These are phyloP conservation scores for Pleurotus pulmonarius DNA, from an alignment of 768 basidiomycete species.

Conservation along the genomic window DNA sequence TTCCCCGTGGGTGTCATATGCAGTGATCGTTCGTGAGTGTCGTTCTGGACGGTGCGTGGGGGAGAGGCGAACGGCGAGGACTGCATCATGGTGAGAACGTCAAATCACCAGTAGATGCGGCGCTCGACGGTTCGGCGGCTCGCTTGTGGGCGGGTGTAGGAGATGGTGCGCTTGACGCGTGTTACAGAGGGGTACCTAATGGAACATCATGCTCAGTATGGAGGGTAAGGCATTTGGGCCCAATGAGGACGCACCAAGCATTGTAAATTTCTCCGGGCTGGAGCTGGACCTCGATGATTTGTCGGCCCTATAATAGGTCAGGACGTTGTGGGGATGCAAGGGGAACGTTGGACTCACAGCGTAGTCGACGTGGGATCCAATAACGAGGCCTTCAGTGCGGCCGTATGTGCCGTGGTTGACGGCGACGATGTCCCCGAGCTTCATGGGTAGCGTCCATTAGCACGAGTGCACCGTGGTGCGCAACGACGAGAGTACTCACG, in stretches of 20 bases:
- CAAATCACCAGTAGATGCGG: constrained; percentile 68
- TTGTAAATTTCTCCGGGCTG: constrained; percentile 66
- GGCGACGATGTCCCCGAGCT: constrained; percentile 82
- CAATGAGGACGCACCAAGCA: constrained; percentile 45
- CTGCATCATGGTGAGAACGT: not conserved
- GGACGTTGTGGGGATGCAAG: not conserved
- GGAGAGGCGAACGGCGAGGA: constrained; percentile 4
- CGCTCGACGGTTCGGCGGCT: constrained; percentile 64
- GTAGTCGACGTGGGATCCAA: constrained; percentile 71
- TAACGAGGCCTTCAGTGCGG: constrained; percentile 74
- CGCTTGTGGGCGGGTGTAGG: constrained; percentile 45
- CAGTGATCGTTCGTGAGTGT: not conserved
- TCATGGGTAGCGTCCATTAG: not conserved
- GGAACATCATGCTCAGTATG: not conserved
- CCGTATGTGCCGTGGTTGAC: constrained; percentile 63
- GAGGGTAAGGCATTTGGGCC: not conserved
- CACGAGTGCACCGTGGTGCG: not conserved
- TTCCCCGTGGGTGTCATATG: not conserved
- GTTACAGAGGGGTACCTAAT: constrained; percentile 74
- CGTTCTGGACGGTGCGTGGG: not conserved
- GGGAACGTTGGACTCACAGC: constrained; percentile 40
- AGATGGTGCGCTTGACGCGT: constrained; percentile 71
- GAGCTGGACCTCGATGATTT: constrained; percentile 79
- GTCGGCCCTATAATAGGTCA: constrained; percentile 56
- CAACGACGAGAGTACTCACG: constrained; percentile 15